A percentile compares a stretch with the other conserved stretches of the same genome.
phyloP scores from a whole-genome alignment of 441 rosid genomes.

The Erodium trifolium region DNA sequence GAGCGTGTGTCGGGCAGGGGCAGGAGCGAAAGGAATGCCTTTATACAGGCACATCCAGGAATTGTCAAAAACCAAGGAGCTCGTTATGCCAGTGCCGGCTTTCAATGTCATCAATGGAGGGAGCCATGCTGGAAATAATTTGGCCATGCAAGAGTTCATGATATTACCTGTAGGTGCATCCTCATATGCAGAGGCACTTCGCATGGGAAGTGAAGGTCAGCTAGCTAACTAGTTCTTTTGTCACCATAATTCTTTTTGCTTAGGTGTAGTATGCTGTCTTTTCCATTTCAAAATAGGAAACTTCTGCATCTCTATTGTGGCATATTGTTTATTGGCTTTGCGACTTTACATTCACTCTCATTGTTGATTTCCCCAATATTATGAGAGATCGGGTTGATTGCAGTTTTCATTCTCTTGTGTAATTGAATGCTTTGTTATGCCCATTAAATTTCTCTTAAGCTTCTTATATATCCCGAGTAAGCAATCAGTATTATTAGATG shows the following conservation, averaged over 20 bases:
- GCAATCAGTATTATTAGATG: not conserved
- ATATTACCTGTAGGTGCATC: slow-evolving; percentile 82
- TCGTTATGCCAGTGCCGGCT: slow-evolving; percentile 95
- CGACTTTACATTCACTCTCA: not conserved
- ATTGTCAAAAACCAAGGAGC: slow-evolving; percentile 71
- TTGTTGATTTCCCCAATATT: not conserved
- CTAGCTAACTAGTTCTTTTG: slow-evolving; percentile 15
- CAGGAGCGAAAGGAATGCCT: slow-evolving; percentile 84
- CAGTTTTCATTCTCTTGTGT: not conserved
- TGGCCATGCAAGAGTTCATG: slow-evolving; percentile 99
- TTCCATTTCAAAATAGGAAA: not conserved
- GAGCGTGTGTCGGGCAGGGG: slow-evolving; percentile 90
- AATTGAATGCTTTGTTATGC: not conserved
- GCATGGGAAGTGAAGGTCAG: slow-evolving; percentile 95
- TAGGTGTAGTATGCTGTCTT: not conserved
- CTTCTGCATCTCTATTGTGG: no score
- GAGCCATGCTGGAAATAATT: slow-evolving; percentile 87
- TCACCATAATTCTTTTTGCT: not conserved
- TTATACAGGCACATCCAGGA: slow-evolving; percentile 90
- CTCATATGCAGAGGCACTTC: slow-evolving; percentile 73
- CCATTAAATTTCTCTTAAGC: not conserved
- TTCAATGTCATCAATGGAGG: slow-evolving; percentile 23
- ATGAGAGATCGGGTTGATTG: not conserved
- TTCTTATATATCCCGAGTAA: not conserved
- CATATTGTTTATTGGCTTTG: no score